Evolutionary conservation across 768 basidiomycete genomes (phyloP), one percentile per base, ranked within the genome.

Genomic region (Lentinula boryana): DNA sequence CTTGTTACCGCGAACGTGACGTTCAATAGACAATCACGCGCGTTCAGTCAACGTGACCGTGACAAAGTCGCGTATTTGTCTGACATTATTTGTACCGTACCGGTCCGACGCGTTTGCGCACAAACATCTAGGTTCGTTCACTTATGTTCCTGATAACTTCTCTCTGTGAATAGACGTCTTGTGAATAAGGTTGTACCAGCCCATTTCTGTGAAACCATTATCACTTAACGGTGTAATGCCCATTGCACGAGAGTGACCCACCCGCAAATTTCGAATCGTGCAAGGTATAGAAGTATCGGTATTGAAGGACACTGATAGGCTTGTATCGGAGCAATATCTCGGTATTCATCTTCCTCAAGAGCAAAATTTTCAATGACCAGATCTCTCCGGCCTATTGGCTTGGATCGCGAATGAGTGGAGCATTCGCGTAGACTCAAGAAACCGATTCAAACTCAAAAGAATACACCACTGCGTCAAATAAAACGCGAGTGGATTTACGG

Each of bases 61-160:
- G 21, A 48, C 46, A 48, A 23, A 48, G 18, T 48, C 59, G 59
- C 59, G 59, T 60, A 53, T 31, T 15, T 32, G 23, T 51, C 50
- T 59, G 38, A 13, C 36, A 54, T 38, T 54, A 23, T 54, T 54
- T 54, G 46, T 48, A 48, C 41, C 13, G 9, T 1, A 5, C 46
- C 46, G 46, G 27, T 27, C 27, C 21, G 46, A 21, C 46, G 46
- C 46, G 46, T 48, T 9, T 13, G 1, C 35, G 35, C 10, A 5
- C 5, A 5, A 10, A 36, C 35, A 5, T 36, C 35, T 36, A n/a
- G n/a, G 27, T 27, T 27, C 27, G 27, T 27, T 27, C 4, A 27
- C 27, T 27, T 27, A 27, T 27, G 27, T 27, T 27, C 27, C 27
- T 27, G 27, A 27, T 27, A 27, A 27, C 27, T 3, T 27, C 27